Evolutionary conservation across 352 stramenopile genomes (phyloP).

Genomic region (Phytophthora nicotianae): DNA sequence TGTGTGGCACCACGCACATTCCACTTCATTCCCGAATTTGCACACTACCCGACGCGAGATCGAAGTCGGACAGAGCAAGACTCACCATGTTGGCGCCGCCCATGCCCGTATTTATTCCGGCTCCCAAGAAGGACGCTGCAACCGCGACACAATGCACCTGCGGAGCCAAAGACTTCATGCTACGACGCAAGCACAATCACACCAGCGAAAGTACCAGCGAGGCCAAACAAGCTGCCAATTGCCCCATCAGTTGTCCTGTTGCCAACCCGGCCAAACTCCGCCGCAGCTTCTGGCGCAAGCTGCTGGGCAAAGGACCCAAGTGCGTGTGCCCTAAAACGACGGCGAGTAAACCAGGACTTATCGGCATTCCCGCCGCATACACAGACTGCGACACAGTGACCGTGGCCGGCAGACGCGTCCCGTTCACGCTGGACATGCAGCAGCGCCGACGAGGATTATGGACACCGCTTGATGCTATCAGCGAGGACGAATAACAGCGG

Average conservation of each 20-base stretch:
- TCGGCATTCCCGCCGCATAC: slow-evolving; percentile 46
- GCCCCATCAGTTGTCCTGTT: slow-evolving; percentile 5
- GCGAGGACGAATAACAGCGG: slow-evolving; percentile 32
- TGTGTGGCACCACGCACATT: slow-evolving; percentile 16
- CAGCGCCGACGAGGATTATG: slow-evolving; percentile 37
- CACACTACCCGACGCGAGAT: slow-evolving; percentile 5
- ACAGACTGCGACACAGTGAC: slow-evolving; percentile 40
- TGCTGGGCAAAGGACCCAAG: slow-evolving; percentile 53
- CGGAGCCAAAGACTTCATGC: slow-evolving; percentile 28
- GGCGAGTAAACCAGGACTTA: slow-evolving; percentile 11
- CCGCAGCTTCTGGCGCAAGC: slow-evolving; percentile 52
- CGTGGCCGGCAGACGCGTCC: slow-evolving; percentile 47
- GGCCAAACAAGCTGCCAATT: slow-evolving; percentile 32
- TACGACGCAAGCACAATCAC: slow-evolving; percentile 18
- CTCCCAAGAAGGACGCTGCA: slow-evolving; percentile 14
- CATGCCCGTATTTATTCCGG: slow-evolving; percentile 18
- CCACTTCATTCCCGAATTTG: slow-evolving; percentile 22
- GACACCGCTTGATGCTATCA: slow-evolving; percentile 45
- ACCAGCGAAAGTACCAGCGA: slow-evolving; percentile 11
- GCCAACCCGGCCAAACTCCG: slow-evolving; percentile 4
- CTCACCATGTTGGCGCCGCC: slow-evolving; percentile 20
- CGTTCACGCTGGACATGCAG: slow-evolving; percentile 54
- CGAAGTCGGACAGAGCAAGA: neutral
- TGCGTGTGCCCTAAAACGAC: slow-evolving; percentile 41
- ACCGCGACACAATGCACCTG: slow-evolving; percentile 17